These are phyloP conservation scores for Priceomyces castillae DNA, from an alignment of 805 yeast species.

Conservation along the genomic window DNA sequence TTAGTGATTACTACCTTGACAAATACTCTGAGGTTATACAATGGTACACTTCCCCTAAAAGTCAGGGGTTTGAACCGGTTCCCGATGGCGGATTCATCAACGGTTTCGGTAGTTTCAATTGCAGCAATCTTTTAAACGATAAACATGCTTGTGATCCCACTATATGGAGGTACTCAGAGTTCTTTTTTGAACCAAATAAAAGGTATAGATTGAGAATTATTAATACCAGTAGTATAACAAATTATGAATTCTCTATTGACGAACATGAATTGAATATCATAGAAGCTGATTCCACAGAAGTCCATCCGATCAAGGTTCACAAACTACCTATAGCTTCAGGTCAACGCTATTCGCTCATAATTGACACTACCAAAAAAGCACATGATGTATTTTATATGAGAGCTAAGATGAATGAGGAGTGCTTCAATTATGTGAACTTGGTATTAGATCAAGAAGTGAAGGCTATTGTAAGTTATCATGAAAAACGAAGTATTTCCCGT, in stretches of 20 bases:
- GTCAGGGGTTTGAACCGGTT: conserved; percentile 28
- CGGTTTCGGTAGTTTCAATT: conserved; percentile 28
- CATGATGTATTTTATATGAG: conserved; percentile 20
- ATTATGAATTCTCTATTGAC: conserved; percentile 6
- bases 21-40: conserved; percentile 20
- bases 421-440: conserved; percentile 32
- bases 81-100: conserved; percentile 42
- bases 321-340: conserved; percentile 15
- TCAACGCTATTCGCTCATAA: conserved; percentile 18
- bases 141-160: conserved; percentile 1
- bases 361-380: conserved; percentile 7
- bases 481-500: background rate
- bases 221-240: conserved; percentile 4
- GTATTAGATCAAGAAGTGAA: conserved; percentile 28
- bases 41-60: conserved; percentile 38
- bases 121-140: conserved; percentile 10
- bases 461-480: conserved; percentile 31
- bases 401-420: conserved; percentile 33
- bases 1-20: conserved; percentile 25
- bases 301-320: conserved; percentile 8
- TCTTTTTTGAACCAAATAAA: conserved; percentile 3
- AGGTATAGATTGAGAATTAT: conserved; percentile 6
- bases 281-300: conserved; percentile 7
- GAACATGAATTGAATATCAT: conserved; percentile 4
- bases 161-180: conserved; percentile 8